Conservation (phyloP, 495 filamentous ascomycete genomes). For the Aspergillus ostianus region DNA sequence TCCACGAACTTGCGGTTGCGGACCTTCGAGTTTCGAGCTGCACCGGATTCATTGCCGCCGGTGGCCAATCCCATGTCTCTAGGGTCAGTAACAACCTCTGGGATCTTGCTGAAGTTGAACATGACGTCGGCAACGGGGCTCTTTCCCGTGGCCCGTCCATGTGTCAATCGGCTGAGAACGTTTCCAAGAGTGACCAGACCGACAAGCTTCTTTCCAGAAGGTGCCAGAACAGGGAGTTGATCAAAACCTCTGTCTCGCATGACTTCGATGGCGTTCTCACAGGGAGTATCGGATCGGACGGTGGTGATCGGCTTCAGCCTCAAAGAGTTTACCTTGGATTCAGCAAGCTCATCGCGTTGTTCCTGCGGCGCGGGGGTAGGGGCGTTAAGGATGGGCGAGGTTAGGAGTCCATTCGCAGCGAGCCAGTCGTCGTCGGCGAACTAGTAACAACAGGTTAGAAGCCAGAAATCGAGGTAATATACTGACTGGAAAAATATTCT, state of each 20-base stretch:
- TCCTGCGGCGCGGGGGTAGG: slow-evolving; percentile 37
- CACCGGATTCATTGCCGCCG: slow-evolving; percentile 11
- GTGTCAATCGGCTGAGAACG: slow-evolving; percentile 82
- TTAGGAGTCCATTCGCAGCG: slow-evolving; percentile 85
- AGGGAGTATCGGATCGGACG: slow-evolving; percentile 62
- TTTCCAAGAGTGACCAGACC: slow-evolving; percentile 94
- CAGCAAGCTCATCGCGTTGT: slow-evolving; percentile 58
- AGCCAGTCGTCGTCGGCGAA: slow-evolving; percentile 99
- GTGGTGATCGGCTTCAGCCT: slow-evolving; percentile 91
- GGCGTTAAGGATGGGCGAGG: slow-evolving; percentile 52
- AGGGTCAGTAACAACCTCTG: slow-evolving; percentile 85
- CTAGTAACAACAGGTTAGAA: slow-evolving; percentile 28
- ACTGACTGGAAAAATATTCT: not conserved
- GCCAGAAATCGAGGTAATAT: not conserved
- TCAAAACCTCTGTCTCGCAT: slow-evolving; percentile 98
- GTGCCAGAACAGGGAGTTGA: slow-evolving; percentile 83
- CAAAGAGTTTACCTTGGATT: slow-evolving; percentile 74
- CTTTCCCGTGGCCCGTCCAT: slow-evolving; percentile 68
- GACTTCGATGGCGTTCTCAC: slow-evolving; percentile 85
- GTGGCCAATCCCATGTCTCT: slow-evolving; percentile 49
- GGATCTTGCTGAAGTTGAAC: slow-evolving; percentile 87
- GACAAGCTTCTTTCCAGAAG: slow-evolving; percentile 67
- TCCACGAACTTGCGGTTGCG: slow-evolving; percentile 77
- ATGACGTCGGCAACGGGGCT: slow-evolving; percentile 84
- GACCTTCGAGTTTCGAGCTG: slow-evolving; percentile 15